A percentile compares a stretch with the other conserved stretches of the same genome.
Evolutionary conservation across 2,329 filamentous ascomycete species (phyloP).

Genomic region (Myriosclerotinia duriaeana): DNA sequence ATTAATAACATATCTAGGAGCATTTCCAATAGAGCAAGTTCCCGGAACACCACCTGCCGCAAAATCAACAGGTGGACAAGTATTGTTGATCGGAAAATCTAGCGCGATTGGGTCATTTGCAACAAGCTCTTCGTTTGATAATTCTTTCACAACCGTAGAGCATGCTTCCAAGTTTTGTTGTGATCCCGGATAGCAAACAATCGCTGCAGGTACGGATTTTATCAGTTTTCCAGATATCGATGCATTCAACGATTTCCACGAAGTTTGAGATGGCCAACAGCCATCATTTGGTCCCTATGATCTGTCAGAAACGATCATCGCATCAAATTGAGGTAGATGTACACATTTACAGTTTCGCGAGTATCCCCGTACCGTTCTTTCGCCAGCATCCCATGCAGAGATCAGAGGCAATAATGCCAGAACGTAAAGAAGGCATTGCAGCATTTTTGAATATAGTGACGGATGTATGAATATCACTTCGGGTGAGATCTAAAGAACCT

Average conservation of each 20-base stretch:
- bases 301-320: not conserved
- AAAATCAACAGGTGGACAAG: constrained; percentile 41
- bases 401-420: not conserved
- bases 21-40: constrained; percentile 43
- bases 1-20: constrained; percentile 44
- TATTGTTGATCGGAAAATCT: constrained; percentile 48
- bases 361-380: not conserved
- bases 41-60: constrained; percentile 25
- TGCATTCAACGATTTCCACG: constrained; percentile 41
- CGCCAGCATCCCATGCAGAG: not conserved
- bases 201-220: constrained; percentile 39
- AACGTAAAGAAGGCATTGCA: not conserved
- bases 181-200: constrained; percentile 42
- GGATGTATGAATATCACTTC: not conserved
- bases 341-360: constrained; percentile 21
- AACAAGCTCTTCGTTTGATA: constrained; percentile 43
- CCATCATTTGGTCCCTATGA: constrained; percentile 23
- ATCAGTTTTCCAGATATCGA: constrained; percentile 42
- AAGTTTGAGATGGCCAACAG: constrained; percentile 41
- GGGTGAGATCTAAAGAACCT: not conserved
- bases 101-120: constrained; percentile 42
- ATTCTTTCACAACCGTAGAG: constrained; percentile 34
- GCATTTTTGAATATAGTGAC: not conserved
- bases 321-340: not conserved
- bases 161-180: constrained; percentile 41